Evolutionary conservation across 305 asterid genomes (phyloP), one percentile per base, ranked within the genome.

Genomic region (Fraxinus velutina): DNA sequence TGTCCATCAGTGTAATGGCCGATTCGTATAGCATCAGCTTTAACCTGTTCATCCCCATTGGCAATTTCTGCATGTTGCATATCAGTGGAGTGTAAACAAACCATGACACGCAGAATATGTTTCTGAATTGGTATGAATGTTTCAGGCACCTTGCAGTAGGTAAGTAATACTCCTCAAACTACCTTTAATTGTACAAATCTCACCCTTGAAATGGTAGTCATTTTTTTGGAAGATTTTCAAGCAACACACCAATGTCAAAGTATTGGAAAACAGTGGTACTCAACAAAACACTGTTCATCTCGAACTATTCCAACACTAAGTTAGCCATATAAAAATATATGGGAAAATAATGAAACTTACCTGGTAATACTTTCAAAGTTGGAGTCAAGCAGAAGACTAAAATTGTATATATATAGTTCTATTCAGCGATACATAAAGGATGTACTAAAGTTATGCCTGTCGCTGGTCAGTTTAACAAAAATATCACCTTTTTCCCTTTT

Each of bases 21-120:
- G 74, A 96, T 90, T 85, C 99, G 89, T 77, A 91, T 88, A 73
- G 98, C 97, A 90, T 96, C 99, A 84, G 93, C 89, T 88, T 94
- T 94, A 79, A 94, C 95, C 86, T 94, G 97, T 84, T 94, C 92
- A 80, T 92, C 94, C 47, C 97, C 99, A 37, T 90, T 88, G 75
- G 86, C 86, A 83, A 94, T 94, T 78, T 90, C 99, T 96, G 92
- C 85, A 87, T 55, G 73, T 75, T 76, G 80, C 42, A 72, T 33
- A 60, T 79, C 77, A 80, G 66, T 77, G 73, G 39, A 64, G 78
- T 34, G 78, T 47, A 30, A 70, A 80, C 9, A 79, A 81, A 39
- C 72, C 80, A 73, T 47, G 34, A 77, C 17, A 21, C 9, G 36
- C 37, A 64, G 72, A 39, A 13, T 75, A 79, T 6, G 62, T 42